Percentiles rank a stretch among this genome's conserved stretches.
phyloP scores from a whole-genome alignment of 2,329 filamentous ascomycete genomes.

The Rachicladosporium sp. region DNA sequence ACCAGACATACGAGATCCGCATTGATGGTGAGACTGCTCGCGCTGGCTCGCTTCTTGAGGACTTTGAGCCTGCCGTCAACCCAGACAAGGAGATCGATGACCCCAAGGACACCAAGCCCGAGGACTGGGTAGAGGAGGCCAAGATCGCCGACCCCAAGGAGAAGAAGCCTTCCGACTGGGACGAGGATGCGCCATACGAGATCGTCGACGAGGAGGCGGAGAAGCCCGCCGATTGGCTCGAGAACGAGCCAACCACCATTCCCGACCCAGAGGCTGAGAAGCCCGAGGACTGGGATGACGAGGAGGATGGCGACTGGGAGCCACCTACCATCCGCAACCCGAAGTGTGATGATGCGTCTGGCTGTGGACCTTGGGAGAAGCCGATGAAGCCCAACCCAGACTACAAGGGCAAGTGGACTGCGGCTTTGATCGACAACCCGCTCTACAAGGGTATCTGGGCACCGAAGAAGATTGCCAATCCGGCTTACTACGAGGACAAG shows the following conservation, averaged over 20 bases:
- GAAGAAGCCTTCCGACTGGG: constrained; percentile 95
- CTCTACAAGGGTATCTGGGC: constrained; percentile 94
- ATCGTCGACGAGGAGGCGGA: constrained; percentile 86
- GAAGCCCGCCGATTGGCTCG: constrained; percentile 92
- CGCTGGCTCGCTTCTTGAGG: constrained; percentile 82
- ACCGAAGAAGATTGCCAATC: constrained; percentile 94
- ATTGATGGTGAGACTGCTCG: constrained; percentile 83
- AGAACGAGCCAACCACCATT: constrained; percentile 68
- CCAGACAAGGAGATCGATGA: constrained; percentile 91
- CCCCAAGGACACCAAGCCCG: constrained; percentile 82
- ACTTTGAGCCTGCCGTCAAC: constrained; percentile 90
- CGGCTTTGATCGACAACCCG: constrained; percentile 90
- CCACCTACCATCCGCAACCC: constrained; percentile 84
- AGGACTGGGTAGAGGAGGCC: constrained; percentile 88
- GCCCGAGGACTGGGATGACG: constrained; percentile 98
- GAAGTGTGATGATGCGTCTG: constrained; percentile 86
- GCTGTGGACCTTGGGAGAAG: constrained; percentile 84
- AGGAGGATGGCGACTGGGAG: constrained; percentile 98
- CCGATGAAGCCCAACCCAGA: constrained; percentile 88
- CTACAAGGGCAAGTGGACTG: constrained; percentile 98
- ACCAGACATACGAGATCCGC: constrained; percentile 89
- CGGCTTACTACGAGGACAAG: constrained; percentile 94
- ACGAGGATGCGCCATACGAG: constrained; percentile 95
- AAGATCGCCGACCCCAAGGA: constrained; percentile 87
- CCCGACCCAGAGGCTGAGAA: constrained; percentile 92